phyloP scores from a whole-genome alignment of 768 basidiomycete species.

The Crucibulum laeve region DNA sequence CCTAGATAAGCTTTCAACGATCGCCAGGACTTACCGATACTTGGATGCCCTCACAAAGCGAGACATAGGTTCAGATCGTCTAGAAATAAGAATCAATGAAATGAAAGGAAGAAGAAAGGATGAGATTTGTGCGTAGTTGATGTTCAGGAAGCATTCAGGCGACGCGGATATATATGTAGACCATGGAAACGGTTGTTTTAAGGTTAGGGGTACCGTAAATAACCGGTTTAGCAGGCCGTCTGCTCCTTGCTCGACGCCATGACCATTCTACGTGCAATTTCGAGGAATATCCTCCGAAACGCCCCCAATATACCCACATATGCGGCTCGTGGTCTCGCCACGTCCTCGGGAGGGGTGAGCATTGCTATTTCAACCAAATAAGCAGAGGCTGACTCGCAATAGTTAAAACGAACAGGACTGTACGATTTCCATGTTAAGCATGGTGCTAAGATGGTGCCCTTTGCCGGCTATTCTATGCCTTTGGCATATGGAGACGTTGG shows the following conservation, averaged over 20 bases:
- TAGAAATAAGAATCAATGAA: constrained; percentile 6
- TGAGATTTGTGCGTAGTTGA: background rate
- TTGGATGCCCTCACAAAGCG: constrained; percentile 85
- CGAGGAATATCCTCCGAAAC: background rate
- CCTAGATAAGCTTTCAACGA: constrained; percentile 7
- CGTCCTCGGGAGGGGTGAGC: background rate
- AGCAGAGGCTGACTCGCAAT: too few relatives aligned
- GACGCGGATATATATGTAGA: too few relatives aligned
- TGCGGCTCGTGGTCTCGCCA: background rate
- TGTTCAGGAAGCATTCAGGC: background rate
- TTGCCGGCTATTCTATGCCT: constrained; percentile 96
- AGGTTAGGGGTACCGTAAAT: too few relatives aligned
- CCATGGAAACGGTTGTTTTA: too few relatives aligned
- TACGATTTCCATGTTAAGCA: constrained; percentile 86
- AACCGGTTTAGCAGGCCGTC: too few relatives aligned
- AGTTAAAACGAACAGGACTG: constrained; percentile 66
- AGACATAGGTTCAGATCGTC: constrained; percentile 48
- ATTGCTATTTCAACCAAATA: background rate
- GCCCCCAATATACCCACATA: background rate
- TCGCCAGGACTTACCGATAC: constrained; percentile 56
- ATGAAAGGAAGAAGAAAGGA: background rate
- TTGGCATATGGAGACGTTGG: constrained; percentile 79
- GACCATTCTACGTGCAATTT: background rate
- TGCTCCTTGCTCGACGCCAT: background rate
- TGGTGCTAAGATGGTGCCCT: constrained; percentile 93